phyloP scores from a whole-genome alignment of 1,284 basidiomycete species.

The Schizophyllum commune region DNA sequence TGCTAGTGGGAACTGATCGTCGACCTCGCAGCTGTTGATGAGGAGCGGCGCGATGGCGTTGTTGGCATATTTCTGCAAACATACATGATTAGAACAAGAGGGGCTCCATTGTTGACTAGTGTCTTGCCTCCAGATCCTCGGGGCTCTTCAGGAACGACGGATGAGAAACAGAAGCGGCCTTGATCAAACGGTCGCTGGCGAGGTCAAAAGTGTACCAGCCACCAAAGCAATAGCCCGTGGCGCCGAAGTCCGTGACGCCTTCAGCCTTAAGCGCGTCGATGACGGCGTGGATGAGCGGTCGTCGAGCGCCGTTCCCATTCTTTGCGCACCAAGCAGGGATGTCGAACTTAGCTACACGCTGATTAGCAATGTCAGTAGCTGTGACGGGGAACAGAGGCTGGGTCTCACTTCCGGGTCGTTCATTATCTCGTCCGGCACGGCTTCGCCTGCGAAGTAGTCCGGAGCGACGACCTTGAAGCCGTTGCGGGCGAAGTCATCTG shows the following conservation, averaged over 20 bases:
- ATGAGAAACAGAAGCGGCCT: constrained; percentile 25
- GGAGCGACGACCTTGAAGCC: constrained; percentile 10
- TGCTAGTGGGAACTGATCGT: constrained; percentile 13
- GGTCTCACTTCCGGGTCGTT: neutral
- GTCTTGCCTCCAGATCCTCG: constrained; percentile 23
- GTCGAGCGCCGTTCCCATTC: constrained; percentile 9
- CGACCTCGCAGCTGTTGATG: constrained; percentile 17
- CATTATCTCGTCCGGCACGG: neutral
- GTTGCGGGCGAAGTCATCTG: constrained; percentile 13
- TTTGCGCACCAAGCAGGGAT: constrained; percentile 6
- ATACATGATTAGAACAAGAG: too few relatives aligned
- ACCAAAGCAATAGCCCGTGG: constrained; percentile 18
- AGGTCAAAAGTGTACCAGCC: constrained; percentile 23
- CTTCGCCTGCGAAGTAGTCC: constrained; percentile 6
- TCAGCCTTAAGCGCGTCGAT: constrained; percentile 12
- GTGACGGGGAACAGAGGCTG: neutral
- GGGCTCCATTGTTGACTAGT: too few relatives aligned
- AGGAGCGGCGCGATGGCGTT: constrained; percentile 11
- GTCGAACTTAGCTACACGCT: neutral
- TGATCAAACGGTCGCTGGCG: constrained; percentile 19
- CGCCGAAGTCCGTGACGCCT: constrained; percentile 13
- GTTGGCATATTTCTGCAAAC: constrained; percentile 8
- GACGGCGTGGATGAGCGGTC: constrained; percentile 14
- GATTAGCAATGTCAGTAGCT: neutral
- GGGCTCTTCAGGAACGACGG: constrained; percentile 28